Evolutionary conservation across 164 flowering plant species (phyloP), one percentile per base, ranked within the genome.

Genomic region (Akebia trifoliata): DNA sequence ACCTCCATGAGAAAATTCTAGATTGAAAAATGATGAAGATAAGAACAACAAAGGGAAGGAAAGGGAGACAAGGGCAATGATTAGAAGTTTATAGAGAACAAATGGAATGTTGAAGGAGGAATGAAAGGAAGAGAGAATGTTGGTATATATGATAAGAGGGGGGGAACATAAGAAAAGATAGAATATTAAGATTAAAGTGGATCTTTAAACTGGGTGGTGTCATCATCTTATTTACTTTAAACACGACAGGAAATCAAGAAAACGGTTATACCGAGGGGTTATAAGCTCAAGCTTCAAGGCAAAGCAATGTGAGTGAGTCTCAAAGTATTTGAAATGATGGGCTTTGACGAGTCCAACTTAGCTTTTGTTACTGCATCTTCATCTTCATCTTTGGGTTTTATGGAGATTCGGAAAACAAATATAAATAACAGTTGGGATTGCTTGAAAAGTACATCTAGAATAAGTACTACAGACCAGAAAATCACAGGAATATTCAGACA

Each of bases 321-420:
- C 57, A 5, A 66, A 68, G 65, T 57, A 54, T 64, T 60, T 35
- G 47, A 63, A 71, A 74, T 69, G 55, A 70, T 70, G 64, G 72
- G 72, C 67, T 64, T 79, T 76, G 78, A 76, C 78, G 69, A 67
- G 79, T 76, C 83, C 73, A 79, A 76, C 68, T 60, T 72, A 11
- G n/a, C 78, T 72, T 70, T 78, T 60, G 7, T 30, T 38, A n/a
- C n/a, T n/a, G n/a, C n/a, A 24, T 34, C 20, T 46, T 32, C 8
- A 17, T 12, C 57, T 35, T 14, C 2, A 24, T 54, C 45, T 38
- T 54, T 34, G 20, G 11, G 11, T 46, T 15, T 32, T 3, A 8
- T 1, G 1, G 14, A 3, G 25, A 51, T 17, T 14, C 3, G 24
- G 6, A 11, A 38, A 6, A 20, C 12, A 45, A 28, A 30, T 11